phyloP scores from a whole-genome alignment of 495 filamentous ascomycete genomes.

The Neurospora sp. region DNA sequence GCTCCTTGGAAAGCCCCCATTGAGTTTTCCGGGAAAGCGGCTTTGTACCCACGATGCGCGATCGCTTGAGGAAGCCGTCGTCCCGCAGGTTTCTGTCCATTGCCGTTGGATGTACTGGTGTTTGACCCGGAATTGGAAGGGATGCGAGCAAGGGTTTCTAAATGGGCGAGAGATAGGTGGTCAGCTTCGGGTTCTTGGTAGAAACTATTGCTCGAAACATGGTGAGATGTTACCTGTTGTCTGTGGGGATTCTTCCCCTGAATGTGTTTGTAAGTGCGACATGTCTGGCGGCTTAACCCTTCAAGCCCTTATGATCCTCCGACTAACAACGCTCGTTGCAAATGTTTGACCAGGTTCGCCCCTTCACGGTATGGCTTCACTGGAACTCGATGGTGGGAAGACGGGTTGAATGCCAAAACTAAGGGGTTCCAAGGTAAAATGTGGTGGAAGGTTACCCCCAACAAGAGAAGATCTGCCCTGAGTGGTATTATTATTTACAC shows the following conservation, averaged over 20 bases:
- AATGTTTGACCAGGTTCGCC: background rate
- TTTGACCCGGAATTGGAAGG: background rate
- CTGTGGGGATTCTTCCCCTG: background rate
- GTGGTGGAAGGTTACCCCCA: background rate
- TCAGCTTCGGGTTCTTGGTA: background rate
- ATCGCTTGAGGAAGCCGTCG: conserved; percentile 58
- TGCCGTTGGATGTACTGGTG: background rate
- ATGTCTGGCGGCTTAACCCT: background rate
- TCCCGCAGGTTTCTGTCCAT: background rate
- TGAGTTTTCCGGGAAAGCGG: conserved; percentile 74
- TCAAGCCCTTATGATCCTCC: background rate
- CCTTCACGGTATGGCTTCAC: background rate
- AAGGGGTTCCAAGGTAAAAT: background rate
- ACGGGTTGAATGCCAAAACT: background rate
- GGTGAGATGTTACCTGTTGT: background rate
- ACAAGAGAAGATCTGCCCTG: background rate
- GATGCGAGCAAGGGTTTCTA: background rate
- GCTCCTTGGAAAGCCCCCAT: conserved; percentile 68
- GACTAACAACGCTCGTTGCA: background rate
- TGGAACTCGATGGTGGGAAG: background rate
- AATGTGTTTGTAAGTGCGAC: background rate
- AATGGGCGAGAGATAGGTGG: background rate
- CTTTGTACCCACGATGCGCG: conserved; percentile 79
- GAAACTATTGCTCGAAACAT: background rate
- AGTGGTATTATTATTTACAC: background rate